Base-by-base conservation (phyloP, 163 green algal genomes). In the Chloromonas sp. region DNA sequence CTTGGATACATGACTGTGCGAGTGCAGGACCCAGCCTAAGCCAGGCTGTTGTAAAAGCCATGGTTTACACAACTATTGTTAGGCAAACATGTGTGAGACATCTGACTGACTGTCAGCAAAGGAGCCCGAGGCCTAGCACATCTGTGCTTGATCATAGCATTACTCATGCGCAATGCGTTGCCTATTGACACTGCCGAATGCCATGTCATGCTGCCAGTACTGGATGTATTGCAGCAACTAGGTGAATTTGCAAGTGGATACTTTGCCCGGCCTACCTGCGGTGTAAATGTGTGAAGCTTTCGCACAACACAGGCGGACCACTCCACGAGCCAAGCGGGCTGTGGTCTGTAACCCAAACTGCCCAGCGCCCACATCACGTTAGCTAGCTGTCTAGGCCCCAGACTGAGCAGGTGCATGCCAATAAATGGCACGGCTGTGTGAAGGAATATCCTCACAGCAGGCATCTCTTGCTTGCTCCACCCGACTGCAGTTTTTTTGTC, bases 371-470 rank as follows among this genome's bases (percentile, higher is more conserved):
- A 81, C 15, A 81, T 81, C 2, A 57, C 57, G 77, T 57, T 61
- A 15, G 77, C n/a, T 57, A 81, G 77, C 77, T 81, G 77, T 1
- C 77, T 36, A 2, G 77, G 77, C n/a, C n/a, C 77, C 2, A 81
- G 57, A 2, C 14, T 81, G n/a, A 81, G 77, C n/a, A 81, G 15
- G 77, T 81, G 77, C 77, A 81, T n/a, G 77, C 77, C 77, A 1
- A 61, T 8, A 57, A 62, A 81, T n/a, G 77, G 77, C 15, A 81
- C 77, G 2, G 57, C 14, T 3, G 3, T n/a, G 14, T 15, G 1
- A 1, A 81, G 15, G 14, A 81, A 57, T 57, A 81, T 1, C 14
- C n/a, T 36, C 77, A 81, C 77, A 1, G 77, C 15, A 15, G 77
- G 77, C 77, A 14, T 2, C 2, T 81, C 77, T 2, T 79, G 71